These are phyloP conservation scores for Penicillium brevicompactum DNA, from an alignment of 2,329 filamentous ascomycete genomes.

Conservation along the genomic window DNA sequence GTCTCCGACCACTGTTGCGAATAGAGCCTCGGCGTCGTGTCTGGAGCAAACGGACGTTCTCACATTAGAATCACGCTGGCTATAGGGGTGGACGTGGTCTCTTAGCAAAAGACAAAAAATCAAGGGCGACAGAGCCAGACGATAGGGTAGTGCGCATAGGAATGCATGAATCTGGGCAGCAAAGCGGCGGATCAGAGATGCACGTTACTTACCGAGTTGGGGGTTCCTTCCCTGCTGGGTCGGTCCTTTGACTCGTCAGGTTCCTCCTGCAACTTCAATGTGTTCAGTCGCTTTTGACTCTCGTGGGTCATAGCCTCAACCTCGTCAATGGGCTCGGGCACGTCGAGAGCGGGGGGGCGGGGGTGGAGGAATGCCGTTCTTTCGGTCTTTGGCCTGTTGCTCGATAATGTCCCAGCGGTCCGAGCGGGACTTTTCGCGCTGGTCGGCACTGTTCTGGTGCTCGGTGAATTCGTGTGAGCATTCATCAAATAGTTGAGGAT, in stretches of 20 bases:
- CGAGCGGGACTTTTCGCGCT: slow-evolving; percentile 78
- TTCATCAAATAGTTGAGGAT: slow-evolving; percentile 96
- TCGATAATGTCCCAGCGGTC: slow-evolving; percentile 86
- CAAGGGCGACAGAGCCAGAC: slow-evolving; percentile 19
- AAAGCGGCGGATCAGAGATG: slow-evolving; percentile 27
- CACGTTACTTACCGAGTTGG: slow-evolving; percentile 49
- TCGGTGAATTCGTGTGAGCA: slow-evolving; percentile 98
- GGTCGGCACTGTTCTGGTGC: slow-evolving; percentile 87
- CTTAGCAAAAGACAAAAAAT: slow-evolving; percentile 44
- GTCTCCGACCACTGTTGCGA: slow-evolving; percentile 40
- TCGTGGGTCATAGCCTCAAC: slow-evolving; percentile 78
- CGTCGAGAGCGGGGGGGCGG: slow-evolving; percentile 44
- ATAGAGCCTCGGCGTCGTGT: slow-evolving; percentile 48
- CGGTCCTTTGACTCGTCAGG: slow-evolving; percentile 55
- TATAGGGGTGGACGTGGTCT: slow-evolving; percentile 38
- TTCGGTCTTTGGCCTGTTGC: slow-evolving; percentile 74
- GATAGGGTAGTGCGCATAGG: slow-evolving; percentile 21
- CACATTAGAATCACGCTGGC: slow-evolving; percentile 52
- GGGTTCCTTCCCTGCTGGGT: slow-evolving; percentile 39
- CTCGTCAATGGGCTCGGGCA: slow-evolving; percentile 63
- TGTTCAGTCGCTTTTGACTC: slow-evolving; percentile 84
- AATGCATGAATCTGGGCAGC: slow-evolving; percentile 26
- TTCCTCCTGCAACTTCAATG: slow-evolving; percentile 85
- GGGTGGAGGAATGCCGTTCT: slow-evolving; percentile 48
- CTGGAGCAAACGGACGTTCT: slow-evolving; percentile 48